Conservation (phyloP, 768 basidiomycete species). For the Leucosporidium yakuticum region DNA sequence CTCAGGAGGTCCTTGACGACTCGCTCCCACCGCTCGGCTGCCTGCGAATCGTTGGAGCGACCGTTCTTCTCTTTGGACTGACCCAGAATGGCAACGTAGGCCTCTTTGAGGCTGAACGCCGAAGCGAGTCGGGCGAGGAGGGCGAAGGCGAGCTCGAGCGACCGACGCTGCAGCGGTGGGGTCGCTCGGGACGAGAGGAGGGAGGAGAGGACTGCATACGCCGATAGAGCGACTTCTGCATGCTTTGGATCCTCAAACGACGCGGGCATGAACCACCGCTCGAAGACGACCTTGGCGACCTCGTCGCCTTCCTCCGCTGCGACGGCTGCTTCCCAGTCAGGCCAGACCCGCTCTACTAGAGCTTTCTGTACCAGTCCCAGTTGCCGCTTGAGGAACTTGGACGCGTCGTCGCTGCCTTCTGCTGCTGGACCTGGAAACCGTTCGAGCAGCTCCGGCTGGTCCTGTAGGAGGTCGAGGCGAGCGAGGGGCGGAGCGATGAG, state of each 20-base stretch:
- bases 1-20: constrained; percentile 59
- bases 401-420: neutral
- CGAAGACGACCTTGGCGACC: constrained; percentile 1
- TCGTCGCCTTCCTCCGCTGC: constrained; percentile 5
- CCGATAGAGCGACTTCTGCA: constrained; percentile 13
- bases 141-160: constrained; percentile 11
- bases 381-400: constrained; percentile 19
- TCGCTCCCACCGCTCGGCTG: constrained; percentile 62
- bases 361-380: constrained; percentile 28
- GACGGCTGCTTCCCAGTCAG: constrained; percentile 24
- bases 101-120: constrained; percentile 5
- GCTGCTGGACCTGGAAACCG: neutral
- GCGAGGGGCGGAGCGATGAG: constrained; percentile 19
- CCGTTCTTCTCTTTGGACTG: neutral
- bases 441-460: neutral
- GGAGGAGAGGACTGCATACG: constrained; percentile 22
- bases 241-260: neutral
- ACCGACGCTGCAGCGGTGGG: neutral
- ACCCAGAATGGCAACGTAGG: constrained; percentile 8
- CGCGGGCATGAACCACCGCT: constrained; percentile 23
- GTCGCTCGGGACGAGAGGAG: constrained; percentile 15
- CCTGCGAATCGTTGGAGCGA: neutral
- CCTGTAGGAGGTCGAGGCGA: constrained; percentile 14
- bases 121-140: constrained; percentile 8
- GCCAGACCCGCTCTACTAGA: constrained; percentile 29